These are phyloP conservation scores for Xerocomus potaroensis DNA, from an alignment of 768 basidiomycete species.

Conservation along the genomic window DNA sequence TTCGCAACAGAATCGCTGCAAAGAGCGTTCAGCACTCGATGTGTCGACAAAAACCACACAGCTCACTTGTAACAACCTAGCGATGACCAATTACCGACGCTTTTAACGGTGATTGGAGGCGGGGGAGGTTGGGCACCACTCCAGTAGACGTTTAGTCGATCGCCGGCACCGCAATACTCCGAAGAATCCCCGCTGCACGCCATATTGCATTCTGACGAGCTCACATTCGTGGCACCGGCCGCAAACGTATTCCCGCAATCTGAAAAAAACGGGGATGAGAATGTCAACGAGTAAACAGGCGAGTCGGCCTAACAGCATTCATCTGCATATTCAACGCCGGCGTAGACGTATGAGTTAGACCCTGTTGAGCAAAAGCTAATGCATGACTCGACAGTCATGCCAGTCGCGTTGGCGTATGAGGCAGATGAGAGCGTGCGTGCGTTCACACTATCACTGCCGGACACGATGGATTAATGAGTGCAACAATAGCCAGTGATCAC, in stretches of 20 bases:
- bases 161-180: constrained; percentile 59
- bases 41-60: neutral
- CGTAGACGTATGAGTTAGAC: constrained; percentile 46
- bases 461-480: neutral
- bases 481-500: too few relatives aligned
- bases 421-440: constrained; percentile 55
- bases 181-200: constrained; percentile 54
- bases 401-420: constrained; percentile 39
- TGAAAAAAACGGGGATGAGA: constrained; percentile 20
- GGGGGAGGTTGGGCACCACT: constrained; percentile 55
- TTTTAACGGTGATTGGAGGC: constrained; percentile 38
- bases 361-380: constrained; percentile 39
- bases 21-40: neutral
- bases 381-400: constrained; percentile 61
- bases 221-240: constrained; percentile 41
- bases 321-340: constrained; percentile 64
- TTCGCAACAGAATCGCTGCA: constrained; percentile 32
- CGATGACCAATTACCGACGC: constrained; percentile 60
- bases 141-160: constrained; percentile 60
- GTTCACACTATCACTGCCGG: constrained; percentile 49
- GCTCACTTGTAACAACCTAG: constrained; percentile 72
- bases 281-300: neutral
- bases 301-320: constrained; percentile 54
- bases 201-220: constrained; percentile 54
- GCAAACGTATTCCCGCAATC: constrained; percentile 61